Percentiles rank a stretch among this genome's conserved stretches.
These are phyloP conservation scores for Cladophialophora exuberans DNA, from an alignment of 2,329 filamentous ascomycete species.

Conservation along the genomic window DNA sequence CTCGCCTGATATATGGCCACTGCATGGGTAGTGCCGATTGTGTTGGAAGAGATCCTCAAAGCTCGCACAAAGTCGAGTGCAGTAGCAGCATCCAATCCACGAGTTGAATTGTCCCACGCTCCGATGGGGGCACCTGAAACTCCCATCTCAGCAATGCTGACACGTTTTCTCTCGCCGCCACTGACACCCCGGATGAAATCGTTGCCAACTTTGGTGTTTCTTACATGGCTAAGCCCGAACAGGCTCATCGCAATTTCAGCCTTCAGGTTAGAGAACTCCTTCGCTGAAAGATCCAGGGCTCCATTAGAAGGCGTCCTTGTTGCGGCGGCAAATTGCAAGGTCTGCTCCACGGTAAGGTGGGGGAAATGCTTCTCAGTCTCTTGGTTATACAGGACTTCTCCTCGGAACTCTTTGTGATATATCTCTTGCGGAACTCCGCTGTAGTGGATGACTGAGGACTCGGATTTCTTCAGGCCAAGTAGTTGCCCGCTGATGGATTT, in stretches of 20 bases:
- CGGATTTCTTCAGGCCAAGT: conserved; percentile 74
- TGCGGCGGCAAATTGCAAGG: conserved; percentile 59
- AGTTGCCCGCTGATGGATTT: conserved; percentile 75
- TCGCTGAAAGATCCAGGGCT: conserved; percentile 43
- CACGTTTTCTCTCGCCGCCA: conserved; percentile 65
- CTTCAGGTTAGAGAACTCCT: conserved; percentile 45
- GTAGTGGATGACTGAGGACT: conserved; percentile 76
- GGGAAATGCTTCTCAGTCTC: conserved; percentile 84
- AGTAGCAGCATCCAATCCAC: conserved; percentile 56
- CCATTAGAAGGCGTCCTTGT: conserved; percentile 52
- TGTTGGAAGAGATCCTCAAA: conserved; percentile 53
- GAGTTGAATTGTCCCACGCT: conserved; percentile 53
- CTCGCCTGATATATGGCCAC: conserved; percentile 62
- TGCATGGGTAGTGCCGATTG: conserved; percentile 53
- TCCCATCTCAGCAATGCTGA: conserved; percentile 59
- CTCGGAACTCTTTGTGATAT: conserved; percentile 66
- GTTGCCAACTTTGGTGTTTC: conserved; percentile 53
- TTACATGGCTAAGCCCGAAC: conserved; percentile 55
- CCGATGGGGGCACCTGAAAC: conserved; percentile 44
- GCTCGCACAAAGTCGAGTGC: conserved; percentile 61
- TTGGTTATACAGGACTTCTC: conserved; percentile 84
- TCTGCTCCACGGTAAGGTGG: conserved; percentile 67
- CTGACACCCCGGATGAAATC: conserved; percentile 65
- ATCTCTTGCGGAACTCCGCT: conserved; percentile 63
- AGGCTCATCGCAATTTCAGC: conserved; percentile 50